These are phyloP conservation scores for Mycena rebaudengoi DNA, from an alignment of 768 basidiomycete genomes.

Conservation along the genomic window DNA sequence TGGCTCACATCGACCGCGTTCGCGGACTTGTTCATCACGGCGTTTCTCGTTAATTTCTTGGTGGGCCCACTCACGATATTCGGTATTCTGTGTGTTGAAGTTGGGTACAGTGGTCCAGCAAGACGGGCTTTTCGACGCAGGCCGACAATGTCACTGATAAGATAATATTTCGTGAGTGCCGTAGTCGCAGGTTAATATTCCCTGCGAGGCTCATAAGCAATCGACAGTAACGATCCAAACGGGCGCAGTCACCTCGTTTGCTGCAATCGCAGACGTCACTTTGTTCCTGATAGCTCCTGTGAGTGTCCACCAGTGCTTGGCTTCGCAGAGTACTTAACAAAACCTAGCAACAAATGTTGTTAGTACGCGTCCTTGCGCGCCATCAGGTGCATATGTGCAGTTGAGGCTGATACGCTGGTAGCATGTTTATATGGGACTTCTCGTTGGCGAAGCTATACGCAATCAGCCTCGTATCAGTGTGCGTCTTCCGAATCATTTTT, in stretches of 20 bases:
- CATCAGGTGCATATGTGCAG: background rate
- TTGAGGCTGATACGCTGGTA: background rate
- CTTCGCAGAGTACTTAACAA: background rate
- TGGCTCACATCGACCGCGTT: conserved; percentile 25
- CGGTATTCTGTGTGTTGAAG: too few relatives aligned
- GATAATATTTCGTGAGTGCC: conserved; percentile 26
- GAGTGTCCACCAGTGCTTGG: background rate
- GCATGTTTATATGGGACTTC: conserved; percentile 30
- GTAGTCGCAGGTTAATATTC: too few relatives aligned
- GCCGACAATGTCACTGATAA: conserved; percentile 25
- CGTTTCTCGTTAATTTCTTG: conserved; percentile 23
- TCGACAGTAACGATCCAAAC: conserved; percentile 30
- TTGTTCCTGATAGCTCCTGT: conserved; percentile 17
- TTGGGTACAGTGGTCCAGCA: conserved; percentile 18
- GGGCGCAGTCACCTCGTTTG: conserved; percentile 20
- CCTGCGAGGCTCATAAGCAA: too few relatives aligned
- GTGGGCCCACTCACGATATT: background rate
- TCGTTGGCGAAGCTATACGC: conserved; percentile 23
- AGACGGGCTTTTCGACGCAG: conserved; percentile 24
- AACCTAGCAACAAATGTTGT: conserved; percentile 18
- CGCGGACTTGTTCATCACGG: conserved; percentile 27
- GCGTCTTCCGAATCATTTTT: too few relatives aligned
- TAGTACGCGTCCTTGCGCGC: background rate
- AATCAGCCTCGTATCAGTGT: conserved; percentile 22
- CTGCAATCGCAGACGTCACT: conserved; percentile 21